phyloP scores from a whole-genome alignment of 768 basidiomycete species.

The Pleurotus eryngii region DNA sequence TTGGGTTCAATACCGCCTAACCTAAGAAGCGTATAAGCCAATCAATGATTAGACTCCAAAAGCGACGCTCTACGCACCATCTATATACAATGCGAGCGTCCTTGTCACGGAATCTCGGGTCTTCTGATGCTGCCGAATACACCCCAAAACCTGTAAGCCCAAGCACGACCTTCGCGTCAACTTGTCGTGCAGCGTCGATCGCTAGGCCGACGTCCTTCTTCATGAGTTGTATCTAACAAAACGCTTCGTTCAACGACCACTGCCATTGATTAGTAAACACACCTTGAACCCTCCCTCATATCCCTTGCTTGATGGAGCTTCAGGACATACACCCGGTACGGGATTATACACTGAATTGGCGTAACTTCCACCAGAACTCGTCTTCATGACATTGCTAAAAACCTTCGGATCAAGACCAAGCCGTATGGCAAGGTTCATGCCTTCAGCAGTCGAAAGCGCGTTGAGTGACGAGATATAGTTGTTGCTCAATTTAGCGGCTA shows the following conservation, averaged over 20 bases:
- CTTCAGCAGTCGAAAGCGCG: constrained; percentile 38
- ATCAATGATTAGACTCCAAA: neutral
- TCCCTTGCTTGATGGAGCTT: constrained; percentile 37
- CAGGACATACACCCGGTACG: constrained; percentile 41
- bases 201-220: constrained; percentile 43
- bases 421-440: constrained; percentile 44
- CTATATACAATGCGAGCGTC: constrained; percentile 40
- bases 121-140: constrained; percentile 36
- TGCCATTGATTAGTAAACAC: neutral
- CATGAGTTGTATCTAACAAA: constrained; percentile 37
- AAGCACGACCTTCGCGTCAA: constrained; percentile 36
- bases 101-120: constrained; percentile 33
- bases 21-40: neutral
- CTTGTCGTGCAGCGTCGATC: constrained; percentile 31
- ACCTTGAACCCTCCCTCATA: constrained; percentile 44
- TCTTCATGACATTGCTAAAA: constrained; percentile 34
- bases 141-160: constrained; percentile 34
- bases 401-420: constrained; percentile 37
- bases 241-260: neutral
- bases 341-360: constrained; percentile 40
- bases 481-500: constrained; percentile 42
- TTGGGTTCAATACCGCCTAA: neutral
- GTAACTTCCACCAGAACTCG: constrained; percentile 39
- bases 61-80: constrained; percentile 20
- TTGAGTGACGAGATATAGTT: constrained; percentile 41